Conservation (phyloP, 768 basidiomycete genomes). For the Trametopsis cervina region DNA sequence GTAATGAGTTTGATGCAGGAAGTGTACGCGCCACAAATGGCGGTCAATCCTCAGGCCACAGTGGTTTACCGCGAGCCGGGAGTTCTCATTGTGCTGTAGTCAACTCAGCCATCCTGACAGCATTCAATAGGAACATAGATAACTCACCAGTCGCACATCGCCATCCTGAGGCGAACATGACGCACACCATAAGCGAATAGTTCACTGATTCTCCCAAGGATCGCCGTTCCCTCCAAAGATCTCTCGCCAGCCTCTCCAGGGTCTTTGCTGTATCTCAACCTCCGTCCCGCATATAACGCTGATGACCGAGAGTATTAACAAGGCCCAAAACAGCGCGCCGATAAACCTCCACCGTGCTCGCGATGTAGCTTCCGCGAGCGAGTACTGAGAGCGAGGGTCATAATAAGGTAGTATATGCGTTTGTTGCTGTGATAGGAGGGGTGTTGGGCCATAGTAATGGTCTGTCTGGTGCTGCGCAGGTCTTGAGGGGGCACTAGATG, state of each 20-base stretch:
- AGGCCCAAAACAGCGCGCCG: slow-evolving; percentile 33
- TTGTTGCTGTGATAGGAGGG: slow-evolving; percentile 28
- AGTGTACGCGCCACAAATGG: too few species aligned
- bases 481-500: not conserved
- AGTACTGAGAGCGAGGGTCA: slow-evolving; percentile 35
- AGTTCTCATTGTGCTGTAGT: too few species aligned
- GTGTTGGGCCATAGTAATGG: slow-evolving; percentile 32
- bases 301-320: slow-evolving; percentile 25
- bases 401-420: slow-evolving; percentile 35
- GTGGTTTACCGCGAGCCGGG: too few species aligned
- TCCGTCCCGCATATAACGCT: slow-evolving; percentile 22
- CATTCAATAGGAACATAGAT: too few species aligned
- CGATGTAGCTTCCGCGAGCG: slow-evolving; percentile 28
- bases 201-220: slow-evolving; percentile 7
- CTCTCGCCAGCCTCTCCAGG: slow-evolving; percentile 8
- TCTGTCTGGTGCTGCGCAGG: slow-evolving; percentile 15
- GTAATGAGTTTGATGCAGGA: too few species aligned
- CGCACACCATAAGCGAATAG: not conserved
- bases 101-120: too few species aligned
- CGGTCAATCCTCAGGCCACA: too few species aligned
- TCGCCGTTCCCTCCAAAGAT: slow-evolving; percentile 7
- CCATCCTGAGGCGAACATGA: not conserved
- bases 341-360: slow-evolving; percentile 40
- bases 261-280: slow-evolving; percentile 13
- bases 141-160: too few species aligned